Conservation (phyloP, 331 rosid genomes). For the Malus hybrid region DNA sequence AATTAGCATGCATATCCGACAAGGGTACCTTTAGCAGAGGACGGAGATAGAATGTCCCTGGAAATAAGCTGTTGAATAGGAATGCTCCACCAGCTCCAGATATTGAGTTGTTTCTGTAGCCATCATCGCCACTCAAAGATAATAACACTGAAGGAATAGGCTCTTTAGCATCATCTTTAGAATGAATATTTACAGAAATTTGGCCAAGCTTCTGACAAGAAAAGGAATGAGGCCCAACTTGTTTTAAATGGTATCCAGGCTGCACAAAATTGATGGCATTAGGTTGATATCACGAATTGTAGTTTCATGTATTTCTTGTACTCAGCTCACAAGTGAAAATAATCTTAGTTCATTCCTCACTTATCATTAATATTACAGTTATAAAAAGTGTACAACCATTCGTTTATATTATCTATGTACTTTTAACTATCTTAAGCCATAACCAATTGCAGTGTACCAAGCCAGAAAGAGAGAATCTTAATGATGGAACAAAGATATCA, state of each 20-base stretch:
- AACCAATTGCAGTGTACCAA: neutral
- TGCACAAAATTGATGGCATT: conserved; percentile 28
- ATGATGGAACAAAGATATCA: neutral
- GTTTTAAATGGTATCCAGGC: conserved; percentile 83
- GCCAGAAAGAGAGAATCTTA: neutral
- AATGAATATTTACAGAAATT: conserved; percentile 63
- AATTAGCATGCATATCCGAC: conserved; percentile 13
- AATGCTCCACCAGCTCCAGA: conserved; percentile 78
- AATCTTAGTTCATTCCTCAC: neutral
- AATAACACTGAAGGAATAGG: conserved; percentile 80
- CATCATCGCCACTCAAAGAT: conserved; percentile 88
- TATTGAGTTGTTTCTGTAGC: conserved; percentile 89
- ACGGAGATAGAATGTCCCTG: conserved; percentile 93
- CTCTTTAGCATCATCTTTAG: conserved; percentile 54
- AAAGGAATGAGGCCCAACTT: conserved; percentile 69
- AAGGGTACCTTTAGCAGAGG: conserved; percentile 82
- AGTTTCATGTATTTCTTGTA: neutral
- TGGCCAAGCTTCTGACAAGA: conserved; percentile 96
- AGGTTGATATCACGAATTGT: conserved; percentile 16
- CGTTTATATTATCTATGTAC: neutral
- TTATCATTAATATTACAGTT: neutral
- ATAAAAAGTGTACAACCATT: neutral
- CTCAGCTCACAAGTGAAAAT: neutral
- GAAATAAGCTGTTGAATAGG: conserved; percentile 69
- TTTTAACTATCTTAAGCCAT: neutral